These are phyloP conservation scores for Penicillium polonicum DNA, from an alignment of 2,329 filamentous ascomycete species.

Conservation along the genomic window DNA sequence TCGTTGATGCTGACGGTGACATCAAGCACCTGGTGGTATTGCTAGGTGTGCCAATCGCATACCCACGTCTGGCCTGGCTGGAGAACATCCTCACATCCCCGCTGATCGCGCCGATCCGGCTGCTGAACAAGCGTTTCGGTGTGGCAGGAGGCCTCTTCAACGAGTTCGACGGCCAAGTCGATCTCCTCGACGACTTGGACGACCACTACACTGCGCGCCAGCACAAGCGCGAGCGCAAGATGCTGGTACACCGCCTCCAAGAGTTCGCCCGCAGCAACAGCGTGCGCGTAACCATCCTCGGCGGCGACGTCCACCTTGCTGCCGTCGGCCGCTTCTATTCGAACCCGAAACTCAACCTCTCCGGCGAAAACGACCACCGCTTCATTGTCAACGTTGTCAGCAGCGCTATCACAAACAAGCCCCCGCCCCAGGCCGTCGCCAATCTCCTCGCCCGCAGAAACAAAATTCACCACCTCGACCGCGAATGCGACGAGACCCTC, in stretches of 20 bases:
- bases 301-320: constrained; percentile 56
- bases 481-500: constrained; percentile 63
- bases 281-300: constrained; percentile 61
- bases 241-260: constrained; percentile 67
- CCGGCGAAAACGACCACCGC: constrained; percentile 58
- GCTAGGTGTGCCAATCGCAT: constrained; percentile 69
- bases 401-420: constrained; percentile 67
- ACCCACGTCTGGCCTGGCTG: constrained; percentile 83
- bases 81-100: constrained; percentile 89
- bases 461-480: constrained; percentile 65
- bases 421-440: constrained; percentile 63
- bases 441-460: constrained; percentile 62
- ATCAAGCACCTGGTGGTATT: constrained; percentile 64
- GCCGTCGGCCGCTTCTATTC: constrained; percentile 65
- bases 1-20: constrained; percentile 51
- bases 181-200: constrained; percentile 64
- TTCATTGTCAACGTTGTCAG: constrained; percentile 66
- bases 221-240: constrained; percentile 83
- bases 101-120: constrained; percentile 81
- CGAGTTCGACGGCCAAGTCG: constrained; percentile 77
- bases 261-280: constrained; percentile 55
- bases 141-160: constrained; percentile 86
- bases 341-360: constrained; percentile 56
- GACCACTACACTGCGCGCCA: constrained; percentile 83
- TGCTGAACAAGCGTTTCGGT: constrained; percentile 87